Evolutionary conservation across 208 protist genomes (phyloP).

Genomic region (Polymyxa betae): DNA sequence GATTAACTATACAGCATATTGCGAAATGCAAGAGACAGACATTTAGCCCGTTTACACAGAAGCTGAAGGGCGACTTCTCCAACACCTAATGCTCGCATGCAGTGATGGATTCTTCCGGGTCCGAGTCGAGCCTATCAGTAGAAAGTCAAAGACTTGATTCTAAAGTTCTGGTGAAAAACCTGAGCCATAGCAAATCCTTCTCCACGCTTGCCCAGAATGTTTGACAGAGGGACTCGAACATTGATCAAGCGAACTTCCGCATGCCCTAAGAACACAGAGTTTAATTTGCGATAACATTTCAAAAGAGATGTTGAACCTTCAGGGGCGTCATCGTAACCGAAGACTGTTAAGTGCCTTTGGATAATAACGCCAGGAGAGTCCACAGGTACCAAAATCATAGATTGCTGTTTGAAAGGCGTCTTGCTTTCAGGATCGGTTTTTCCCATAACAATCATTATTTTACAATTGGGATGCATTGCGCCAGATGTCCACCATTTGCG

Average conservation of each 20-base stretch:
- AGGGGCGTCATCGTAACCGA: slow-evolving; percentile 79
- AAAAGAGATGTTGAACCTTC: slow-evolving; percentile 57
- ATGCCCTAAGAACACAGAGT: slow-evolving; percentile 72
- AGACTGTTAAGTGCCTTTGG: slow-evolving; percentile 71
- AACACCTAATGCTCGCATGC: slow-evolving; percentile 81
- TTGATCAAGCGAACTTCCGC: slow-evolving; percentile 61
- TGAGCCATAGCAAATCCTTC: slow-evolving; percentile 81
- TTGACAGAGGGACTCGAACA: slow-evolving; percentile 56
- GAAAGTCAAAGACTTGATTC: background rate
- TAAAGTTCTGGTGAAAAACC: background rate
- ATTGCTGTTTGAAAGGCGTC: slow-evolving; percentile 73
- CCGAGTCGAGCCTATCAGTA: slow-evolving; percentile 71
- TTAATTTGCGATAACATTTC: background rate
- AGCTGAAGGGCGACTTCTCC: slow-evolving; percentile 73
- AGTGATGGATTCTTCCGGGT: slow-evolving; percentile 84
- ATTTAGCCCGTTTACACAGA: background rate
- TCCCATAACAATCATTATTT: slow-evolving; percentile 47
- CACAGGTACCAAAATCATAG: slow-evolving; percentile 82
- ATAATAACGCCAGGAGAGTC: slow-evolving; percentile 71
- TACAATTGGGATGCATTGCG: slow-evolving; percentile 48
- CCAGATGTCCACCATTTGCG: slow-evolving; percentile 54
- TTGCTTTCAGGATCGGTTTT: slow-evolving; percentile 33
- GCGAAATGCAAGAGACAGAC: slow-evolving; percentile 67
- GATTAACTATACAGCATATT: background rate
- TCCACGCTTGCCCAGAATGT: slow-evolving; percentile 77